Evolutionary conservation across 495 filamentous ascomycete genomes (phyloP).

Genomic region (Penicillium angulare): DNA sequence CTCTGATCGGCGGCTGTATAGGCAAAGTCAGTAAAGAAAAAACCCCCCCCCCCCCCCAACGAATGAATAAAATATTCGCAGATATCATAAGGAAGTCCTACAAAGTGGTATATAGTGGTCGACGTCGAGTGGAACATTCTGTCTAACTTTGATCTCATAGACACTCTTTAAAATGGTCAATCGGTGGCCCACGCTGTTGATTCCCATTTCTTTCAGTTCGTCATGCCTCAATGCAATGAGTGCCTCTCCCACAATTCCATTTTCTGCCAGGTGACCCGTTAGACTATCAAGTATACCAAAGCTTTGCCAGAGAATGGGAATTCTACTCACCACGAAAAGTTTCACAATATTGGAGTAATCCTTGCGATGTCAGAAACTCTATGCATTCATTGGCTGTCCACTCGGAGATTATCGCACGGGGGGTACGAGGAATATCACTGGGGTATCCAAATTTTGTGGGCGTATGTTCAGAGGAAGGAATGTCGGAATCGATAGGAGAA

Average conservation of each 20-base stretch:
- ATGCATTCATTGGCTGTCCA: constrained; percentile 90
- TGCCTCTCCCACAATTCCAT: constrained; percentile 90
- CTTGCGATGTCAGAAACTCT: constrained; percentile 76
- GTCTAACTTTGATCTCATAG: constrained; percentile 90
- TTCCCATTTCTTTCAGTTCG: constrained; percentile 91
- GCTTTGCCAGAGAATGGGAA: not conserved
- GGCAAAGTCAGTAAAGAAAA: constrained; percentile 15
- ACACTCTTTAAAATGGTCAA: constrained; percentile 92
- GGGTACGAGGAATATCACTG: constrained; percentile 62
- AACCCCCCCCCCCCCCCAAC: too few species aligned
- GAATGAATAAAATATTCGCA: too few species aligned
- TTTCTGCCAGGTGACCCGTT: too few species aligned
- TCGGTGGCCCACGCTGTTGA: constrained; percentile 88
- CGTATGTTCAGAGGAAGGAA: constrained; percentile 78
- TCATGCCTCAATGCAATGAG: constrained; percentile 86
- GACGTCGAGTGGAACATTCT: constrained; percentile 84
- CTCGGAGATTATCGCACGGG: constrained; percentile 76
- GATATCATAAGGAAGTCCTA: constrained; percentile 49
- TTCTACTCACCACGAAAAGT: constrained; percentile 69
- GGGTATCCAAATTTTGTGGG: constrained; percentile 77
- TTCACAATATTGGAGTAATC: constrained; percentile 79
- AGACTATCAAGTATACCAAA: not conserved
- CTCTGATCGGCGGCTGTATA: constrained; percentile 80
- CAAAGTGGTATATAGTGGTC: constrained; percentile 94
- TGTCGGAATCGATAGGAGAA: constrained; percentile 79